Evolutionary conservation across 495 filamentous ascomycete species (phyloP).

Genomic region (Penicillium longicatenatum): DNA sequence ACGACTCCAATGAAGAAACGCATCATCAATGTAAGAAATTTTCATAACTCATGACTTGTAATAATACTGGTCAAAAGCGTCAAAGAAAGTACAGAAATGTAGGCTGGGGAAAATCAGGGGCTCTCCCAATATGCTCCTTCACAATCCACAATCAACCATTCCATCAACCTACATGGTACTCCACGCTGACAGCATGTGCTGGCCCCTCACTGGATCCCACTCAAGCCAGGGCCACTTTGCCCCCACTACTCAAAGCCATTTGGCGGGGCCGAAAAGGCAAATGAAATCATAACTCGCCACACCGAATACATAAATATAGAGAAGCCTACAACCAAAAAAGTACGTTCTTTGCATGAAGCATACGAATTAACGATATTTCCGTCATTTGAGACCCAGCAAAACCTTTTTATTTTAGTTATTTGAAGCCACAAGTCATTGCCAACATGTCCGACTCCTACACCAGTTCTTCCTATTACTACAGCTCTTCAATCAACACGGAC

Average conservation of each 20-base stretch:
- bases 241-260: not conserved
- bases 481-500: slow-evolving; percentile 30
- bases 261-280: slow-evolving; percentile 11
- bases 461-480: slow-evolving; percentile 38
- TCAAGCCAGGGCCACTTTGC: slow-evolving; percentile 4
- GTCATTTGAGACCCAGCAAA: not conserved
- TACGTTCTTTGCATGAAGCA: not conserved
- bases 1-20: too few species aligned
- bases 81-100: too few species aligned
- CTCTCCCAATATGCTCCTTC: not conserved
- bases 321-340: not conserved
- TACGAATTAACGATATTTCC: not conserved
- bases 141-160: not conserved
- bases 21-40: too few species aligned
- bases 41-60: too few species aligned
- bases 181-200: not conserved
- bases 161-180: not conserved
- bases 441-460: slow-evolving; percentile 29
- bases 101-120: too few species aligned
- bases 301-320: not conserved
- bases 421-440: not conserved
- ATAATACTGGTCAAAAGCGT: too few species aligned
- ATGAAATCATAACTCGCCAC: slow-evolving; percentile 16
- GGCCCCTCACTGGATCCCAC: slow-evolving; percentile 4
- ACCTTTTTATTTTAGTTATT: not conserved